Evolutionary conservation across 75 land plant genomes (phyloP), one percentile per base, ranked within the genome.

Genomic region (Picea sitchensis): DNA sequence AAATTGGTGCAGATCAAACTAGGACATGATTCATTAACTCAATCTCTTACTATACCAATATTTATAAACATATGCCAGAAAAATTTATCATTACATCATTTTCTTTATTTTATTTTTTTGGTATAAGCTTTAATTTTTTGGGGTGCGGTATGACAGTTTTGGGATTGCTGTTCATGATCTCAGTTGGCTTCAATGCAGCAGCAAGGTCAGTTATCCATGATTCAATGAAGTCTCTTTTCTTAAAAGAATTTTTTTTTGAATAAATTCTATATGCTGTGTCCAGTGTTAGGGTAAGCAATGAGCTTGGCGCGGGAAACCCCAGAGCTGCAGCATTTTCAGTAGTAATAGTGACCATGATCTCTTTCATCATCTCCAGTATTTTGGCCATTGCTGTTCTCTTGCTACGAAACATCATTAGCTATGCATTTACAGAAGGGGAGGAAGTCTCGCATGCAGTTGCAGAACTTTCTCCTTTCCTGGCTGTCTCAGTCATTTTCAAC

Each of bases 121-220:
- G 26, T 26, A 26, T 0, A 26, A 26, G 26, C 26, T 26, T 26
- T 0, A 36, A 36, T 36, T 36, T 36, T 36, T 36, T 36, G 26
- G 14, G 60, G 14, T 82, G 91, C 91, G 90, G 94, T 78, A 84
- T 86, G 81, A 84, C 86, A 0, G 77, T 88, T 11, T 11, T 61
- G 23, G 89, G 90, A 1, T 80, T 86, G 82, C 65, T 80, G 9
- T 90, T 83, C 85, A 94, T 94, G 96, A 83, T 94, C 6, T 80
- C 96, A 15, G 87, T 90, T 21, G 94, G 94, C 0, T 84, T 94
- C 76, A 90, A 91, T 80, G 96, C 90, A 11, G 90, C 96, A 65
- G 92, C 84, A 36, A 92, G 94, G 94, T 86, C 14, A 76, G 80
- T 82, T 56, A 59, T 36, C 38, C 38, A 3, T 36, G 38, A 36